Evolutionary conservation across 106 monocot species (phyloP), one percentile per base, ranked within the genome.

Genomic region (Dendrobium officinale): DNA sequence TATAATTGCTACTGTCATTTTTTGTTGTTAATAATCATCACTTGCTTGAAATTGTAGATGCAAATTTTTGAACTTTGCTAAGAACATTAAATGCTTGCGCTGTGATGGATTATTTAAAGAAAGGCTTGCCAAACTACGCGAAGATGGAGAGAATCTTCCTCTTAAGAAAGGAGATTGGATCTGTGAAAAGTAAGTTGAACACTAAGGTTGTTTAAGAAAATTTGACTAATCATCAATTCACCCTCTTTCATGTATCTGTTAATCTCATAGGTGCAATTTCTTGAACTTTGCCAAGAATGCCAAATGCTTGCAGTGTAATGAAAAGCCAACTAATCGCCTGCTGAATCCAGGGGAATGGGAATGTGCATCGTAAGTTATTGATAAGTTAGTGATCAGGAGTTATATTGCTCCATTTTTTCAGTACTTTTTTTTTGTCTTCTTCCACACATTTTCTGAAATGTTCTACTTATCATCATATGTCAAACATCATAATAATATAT

Each of bases 341-440:
- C 92, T 98, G 24, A 89, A 89, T 79, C 90, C 92, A 55, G 97
- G 97, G 33, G 97, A 98, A 78, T 98, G 97, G 97, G 97, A 98
- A 77, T 98, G 97, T 81, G 37, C 49, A n/a, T 98, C 92, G 97
- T 98, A 72, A 89, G 94, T 91, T 26, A 20, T 72, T 80, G 33
- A 43, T 67, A 72, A 89, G 94, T 91, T 33, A 26, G 64, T 80
- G 33, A 43, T 67, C 43, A 7, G 9, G 0, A 74, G 1, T 51
- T 49, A 6, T 10, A 48, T 76, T 76, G n/a, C 74, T 72, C 11
- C 40, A 72, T 11, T 40, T 22, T 72, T 9, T 72, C 40, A 40
- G 4, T 72, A 37, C 6, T 42, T 73, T 26, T 29, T 67, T 68
- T 68, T 68, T 70, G n/a, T 13, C 37, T 70, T 70, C 37, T 33